Conservation (phyloP, 176 grass and related monocot species). For the Panicum miliaceum region DNA sequence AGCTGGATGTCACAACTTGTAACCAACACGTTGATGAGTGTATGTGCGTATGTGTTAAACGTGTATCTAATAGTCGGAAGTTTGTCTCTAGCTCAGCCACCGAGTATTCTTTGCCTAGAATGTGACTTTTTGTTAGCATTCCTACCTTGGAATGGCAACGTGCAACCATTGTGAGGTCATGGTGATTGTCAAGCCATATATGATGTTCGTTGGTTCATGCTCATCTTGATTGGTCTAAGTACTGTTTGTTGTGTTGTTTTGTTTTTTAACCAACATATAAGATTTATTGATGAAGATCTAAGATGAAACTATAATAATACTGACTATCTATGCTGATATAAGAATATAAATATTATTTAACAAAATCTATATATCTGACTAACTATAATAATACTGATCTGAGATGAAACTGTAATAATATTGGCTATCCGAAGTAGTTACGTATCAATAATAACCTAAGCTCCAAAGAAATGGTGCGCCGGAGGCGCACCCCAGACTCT, state of each 20-base stretch:
- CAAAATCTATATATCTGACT: too few relatives aligned
- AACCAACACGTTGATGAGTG: background rate
- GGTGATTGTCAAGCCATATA: background rate
- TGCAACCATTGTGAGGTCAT: background rate
- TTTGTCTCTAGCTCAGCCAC: background rate
- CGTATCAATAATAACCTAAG: too few relatives aligned
- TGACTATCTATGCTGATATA: background rate
- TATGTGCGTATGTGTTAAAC: conserved; percentile 6
- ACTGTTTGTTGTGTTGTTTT: too few relatives aligned
- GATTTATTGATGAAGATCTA: background rate
- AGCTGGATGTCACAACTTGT: conserved; percentile 30
- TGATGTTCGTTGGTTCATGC: background rate
- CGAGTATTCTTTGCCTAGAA: background rate
- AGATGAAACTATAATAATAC: background rate
- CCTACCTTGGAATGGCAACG: background rate
- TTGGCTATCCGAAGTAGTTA: background rate
- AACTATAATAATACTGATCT: too few relatives aligned
- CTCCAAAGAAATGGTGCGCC: too few relatives aligned
- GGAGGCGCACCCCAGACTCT: too few relatives aligned
- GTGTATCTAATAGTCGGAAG: background rate
- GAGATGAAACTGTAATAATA: too few relatives aligned
- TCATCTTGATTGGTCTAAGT: background rate
- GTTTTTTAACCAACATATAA: background rate
- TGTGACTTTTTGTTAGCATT: background rate
- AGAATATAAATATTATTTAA: too few relatives aligned